Evolutionary conservation across 2,329 filamentous ascomycete genomes (phyloP).

Genomic region (Biscogniauxia sp.): DNA sequence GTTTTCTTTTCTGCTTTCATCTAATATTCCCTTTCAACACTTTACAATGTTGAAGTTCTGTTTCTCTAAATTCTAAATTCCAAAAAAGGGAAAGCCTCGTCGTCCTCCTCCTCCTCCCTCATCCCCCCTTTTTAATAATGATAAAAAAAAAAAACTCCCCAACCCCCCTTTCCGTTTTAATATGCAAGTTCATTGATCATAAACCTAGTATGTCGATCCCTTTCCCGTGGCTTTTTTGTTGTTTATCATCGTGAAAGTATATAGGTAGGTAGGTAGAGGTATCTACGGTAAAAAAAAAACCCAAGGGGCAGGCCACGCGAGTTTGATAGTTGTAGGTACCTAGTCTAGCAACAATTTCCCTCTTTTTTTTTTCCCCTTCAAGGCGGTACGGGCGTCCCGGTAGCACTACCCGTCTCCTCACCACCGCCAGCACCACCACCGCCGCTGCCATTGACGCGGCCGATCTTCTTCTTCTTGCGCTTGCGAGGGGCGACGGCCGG

Average conservation of each 20-base stretch:
- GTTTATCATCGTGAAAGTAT: not conserved
- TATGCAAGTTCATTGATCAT: not conserved
- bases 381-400: conserved; percentile 55
- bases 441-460: conserved; percentile 45
- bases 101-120: too few species aligned
- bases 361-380: conserved; percentile 11
- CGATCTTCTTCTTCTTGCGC: conserved; percentile 75
- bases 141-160: too few species aligned
- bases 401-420: conserved; percentile 59
- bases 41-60: too few species aligned
- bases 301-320: too few species aligned
- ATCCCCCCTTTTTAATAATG: not conserved
- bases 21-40: too few species aligned
- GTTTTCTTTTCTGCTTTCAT: too few species aligned
- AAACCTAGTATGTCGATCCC: not conserved
- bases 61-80: too few species aligned
- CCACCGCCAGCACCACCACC: conserved; percentile 44
- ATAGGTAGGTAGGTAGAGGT: not conserved
- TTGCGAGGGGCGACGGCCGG: conserved; percentile 71
- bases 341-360: not conserved
- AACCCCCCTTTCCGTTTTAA: not conserved
- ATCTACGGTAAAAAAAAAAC: too few species aligned
- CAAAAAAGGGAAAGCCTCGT: too few species aligned
- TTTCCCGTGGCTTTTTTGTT: not conserved
- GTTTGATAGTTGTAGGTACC: not conserved